These are phyloP conservation scores for Globisporangium middletonii DNA, from an alignment of 352 stramenopile species.

Conservation along the genomic window DNA sequence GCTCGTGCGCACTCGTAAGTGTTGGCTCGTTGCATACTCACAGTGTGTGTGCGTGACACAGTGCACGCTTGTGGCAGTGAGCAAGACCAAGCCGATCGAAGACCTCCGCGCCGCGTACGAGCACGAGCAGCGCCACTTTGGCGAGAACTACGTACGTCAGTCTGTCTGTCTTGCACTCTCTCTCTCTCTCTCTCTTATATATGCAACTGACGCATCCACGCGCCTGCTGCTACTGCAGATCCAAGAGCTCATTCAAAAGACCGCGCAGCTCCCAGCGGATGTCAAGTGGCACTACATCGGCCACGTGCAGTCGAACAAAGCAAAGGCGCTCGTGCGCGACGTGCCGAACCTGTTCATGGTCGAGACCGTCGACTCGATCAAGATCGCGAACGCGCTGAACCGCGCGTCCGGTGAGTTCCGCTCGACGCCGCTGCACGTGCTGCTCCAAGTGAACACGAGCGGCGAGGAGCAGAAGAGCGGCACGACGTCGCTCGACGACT, in stretches of 20 bases:
- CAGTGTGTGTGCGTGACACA: slow-evolving; percentile 3
- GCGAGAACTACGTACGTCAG: slow-evolving; percentile 95
- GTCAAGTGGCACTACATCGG: slow-evolving; percentile 99
- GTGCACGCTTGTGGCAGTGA: slow-evolving; percentile 90
- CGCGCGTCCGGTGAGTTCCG: slow-evolving; percentile 68
- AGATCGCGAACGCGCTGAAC: slow-evolving; percentile 96
- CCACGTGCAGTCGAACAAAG: slow-evolving; percentile 98
- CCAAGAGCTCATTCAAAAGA: slow-evolving; percentile 97
- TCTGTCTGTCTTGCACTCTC: not conserved
- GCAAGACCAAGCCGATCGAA: slow-evolving; percentile 92
- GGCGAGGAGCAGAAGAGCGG: slow-evolving; percentile 97
- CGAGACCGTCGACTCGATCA: slow-evolving; percentile 95
- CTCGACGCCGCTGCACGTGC: slow-evolving; percentile 85
- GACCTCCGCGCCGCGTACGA: slow-evolving; percentile 88
- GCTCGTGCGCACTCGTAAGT: not conserved
- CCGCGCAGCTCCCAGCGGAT: slow-evolving; percentile 75
- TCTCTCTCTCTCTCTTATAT: not conserved
- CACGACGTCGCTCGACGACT: slow-evolving; percentile 78
- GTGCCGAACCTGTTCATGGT: slow-evolving; percentile 93
- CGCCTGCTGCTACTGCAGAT: slow-evolving; percentile 36
- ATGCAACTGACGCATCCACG: slow-evolving; percentile 1
- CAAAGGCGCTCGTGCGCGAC: slow-evolving; percentile 86
- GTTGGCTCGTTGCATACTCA: not conserved
- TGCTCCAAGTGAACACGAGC: slow-evolving; percentile 98
- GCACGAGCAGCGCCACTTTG: slow-evolving; percentile 92